Evolutionary conservation across 164 flowering plant species (phyloP), one percentile per base, ranked within the genome.

Genomic region (Dillenia turbinata): DNA sequence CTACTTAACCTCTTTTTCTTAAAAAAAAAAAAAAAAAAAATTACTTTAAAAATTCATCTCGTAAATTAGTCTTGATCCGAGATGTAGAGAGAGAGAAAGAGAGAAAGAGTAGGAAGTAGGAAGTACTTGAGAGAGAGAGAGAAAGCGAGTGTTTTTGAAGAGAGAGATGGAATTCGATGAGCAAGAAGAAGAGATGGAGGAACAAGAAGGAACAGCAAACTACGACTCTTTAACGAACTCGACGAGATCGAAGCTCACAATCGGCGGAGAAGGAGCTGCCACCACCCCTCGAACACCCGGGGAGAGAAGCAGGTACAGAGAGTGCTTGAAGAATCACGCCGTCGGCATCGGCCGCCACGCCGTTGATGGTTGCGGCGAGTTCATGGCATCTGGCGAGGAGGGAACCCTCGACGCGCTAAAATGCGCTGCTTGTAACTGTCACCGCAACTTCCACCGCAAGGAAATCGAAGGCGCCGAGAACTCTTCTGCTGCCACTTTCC

Each of bases 381-480:
- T 89, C 78, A 79, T 89, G 83, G 75, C 96, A 0, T 86, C 90
- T 1, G 90, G 88, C 0, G 85, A 80, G 2, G 96, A 86, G 10
- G 92, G 92, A 12, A 78, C 86, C 1, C 80, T 85, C 1, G 96
- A 86, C 50, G 83, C 85, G 24, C 74, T 89, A 0, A 81, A 71
- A 48, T 89, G 96, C 67, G 92, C 92, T 8, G 96, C 96, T 9
- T 89, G 96, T 59, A 75, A 68, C 70, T 89, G 96, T 54, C 96
- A 89, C 81, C 85, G 96, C 7, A 89, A 89, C 65, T 89, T 89
- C 72, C 96, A 89, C 79, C 83, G 90, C 9, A 79, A 81, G 54
- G 96, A 89, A 58, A 60, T 48, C 2, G 85, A 78, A 9, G 79
- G 72, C 0, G 78, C 22, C 0, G 64, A 33, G 40, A 33, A 33